Evolutionary conservation across 192 early-diverging fungal genomes (phyloP).

Genomic region (Blastocladiella britannica): DNA sequence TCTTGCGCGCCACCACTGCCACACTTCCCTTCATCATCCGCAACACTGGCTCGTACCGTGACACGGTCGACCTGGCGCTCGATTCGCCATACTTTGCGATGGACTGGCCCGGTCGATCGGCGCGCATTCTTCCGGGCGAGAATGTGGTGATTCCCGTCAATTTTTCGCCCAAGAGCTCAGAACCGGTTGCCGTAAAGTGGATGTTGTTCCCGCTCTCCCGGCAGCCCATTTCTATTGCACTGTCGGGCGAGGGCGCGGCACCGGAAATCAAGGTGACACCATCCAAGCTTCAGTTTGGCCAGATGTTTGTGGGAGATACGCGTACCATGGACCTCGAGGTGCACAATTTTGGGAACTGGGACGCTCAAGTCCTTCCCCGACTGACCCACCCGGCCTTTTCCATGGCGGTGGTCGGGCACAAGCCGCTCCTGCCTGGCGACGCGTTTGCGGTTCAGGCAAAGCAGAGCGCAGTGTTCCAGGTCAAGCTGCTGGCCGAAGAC

Average conservation of each 20-base stretch:
- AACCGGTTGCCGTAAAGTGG: neutral
- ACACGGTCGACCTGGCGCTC: constrained; percentile 6
- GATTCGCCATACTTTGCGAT: neutral
- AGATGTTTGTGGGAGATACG: neutral
- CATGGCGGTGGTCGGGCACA: neutral
- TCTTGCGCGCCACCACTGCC: constrained; percentile 14
- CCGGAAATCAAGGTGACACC: neutral
- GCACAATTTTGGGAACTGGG: neutral
- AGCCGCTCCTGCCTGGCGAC: neutral
- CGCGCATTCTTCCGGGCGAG: neutral
- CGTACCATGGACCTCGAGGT: neutral
- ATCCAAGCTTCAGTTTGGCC: neutral
- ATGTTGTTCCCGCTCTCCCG: neutral
- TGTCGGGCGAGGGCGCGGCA: neutral
- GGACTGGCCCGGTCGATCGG: neutral
- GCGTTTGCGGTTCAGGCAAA: neutral
- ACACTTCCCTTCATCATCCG: constrained; percentile 18
- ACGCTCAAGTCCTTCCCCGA: neutral
- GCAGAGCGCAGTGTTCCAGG: neutral
- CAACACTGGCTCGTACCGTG: constrained; percentile 25
- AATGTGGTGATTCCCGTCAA: neutral
- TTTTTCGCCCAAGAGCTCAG: neutral
- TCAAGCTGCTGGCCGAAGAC: neutral
- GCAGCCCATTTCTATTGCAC: neutral
- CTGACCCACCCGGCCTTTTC: neutral